Percentiles rank a stretch among this genome's conserved stretches.
These are phyloP conservation scores for Cercospora sp. DNA, from an alignment of 2,329 filamentous ascomycete genomes.

Conservation along the genomic window DNA sequence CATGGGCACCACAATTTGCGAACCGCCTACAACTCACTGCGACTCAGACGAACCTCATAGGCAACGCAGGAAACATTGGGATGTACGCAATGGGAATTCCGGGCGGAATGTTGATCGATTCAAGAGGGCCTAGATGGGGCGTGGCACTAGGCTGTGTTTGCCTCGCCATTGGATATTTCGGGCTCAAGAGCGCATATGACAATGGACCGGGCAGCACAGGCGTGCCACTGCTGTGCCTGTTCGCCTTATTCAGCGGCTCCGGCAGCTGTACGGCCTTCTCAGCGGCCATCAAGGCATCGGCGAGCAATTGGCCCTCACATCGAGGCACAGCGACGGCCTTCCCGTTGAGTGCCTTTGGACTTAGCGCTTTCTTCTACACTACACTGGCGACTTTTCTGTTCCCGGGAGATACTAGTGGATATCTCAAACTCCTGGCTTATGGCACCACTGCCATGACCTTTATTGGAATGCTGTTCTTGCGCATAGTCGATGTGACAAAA, in stretches of 20 bases:
- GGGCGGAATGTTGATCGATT: constrained; percentile 82
- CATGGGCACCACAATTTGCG: constrained; percentile 95
- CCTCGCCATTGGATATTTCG: constrained; percentile 79
- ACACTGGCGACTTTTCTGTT: constrained; percentile 73
- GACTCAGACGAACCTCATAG: constrained; percentile 89
- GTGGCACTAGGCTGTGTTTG: constrained; percentile 72
- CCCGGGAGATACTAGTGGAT: constrained; percentile 77
- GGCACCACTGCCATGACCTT: constrained; percentile 78
- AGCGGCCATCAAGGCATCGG: constrained; percentile 78
- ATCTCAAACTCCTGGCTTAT: constrained; percentile 75
- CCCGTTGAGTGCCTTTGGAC: constrained; percentile 84
- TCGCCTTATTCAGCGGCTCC: constrained; percentile 79
- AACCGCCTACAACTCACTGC: constrained; percentile 81
- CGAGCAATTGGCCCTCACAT: constrained; percentile 87
- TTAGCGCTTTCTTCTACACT: constrained; percentile 97
- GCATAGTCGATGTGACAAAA: constrained; percentile 57
- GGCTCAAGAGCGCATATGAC: constrained; percentile 76
- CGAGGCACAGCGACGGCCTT: constrained; percentile 93
- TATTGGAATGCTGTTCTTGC: constrained; percentile 79
- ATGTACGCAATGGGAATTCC: constrained; percentile 93
- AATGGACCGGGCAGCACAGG: constrained; percentile 60
- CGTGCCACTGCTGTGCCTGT: constrained; percentile 68
- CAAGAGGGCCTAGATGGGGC: constrained; percentile 74
- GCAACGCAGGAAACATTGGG: constrained; percentile 77
- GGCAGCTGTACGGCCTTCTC: constrained; percentile 91